phyloP scores from a whole-genome alignment of 352 stramenopile genomes.

The Lagenidium sp. region DNA sequence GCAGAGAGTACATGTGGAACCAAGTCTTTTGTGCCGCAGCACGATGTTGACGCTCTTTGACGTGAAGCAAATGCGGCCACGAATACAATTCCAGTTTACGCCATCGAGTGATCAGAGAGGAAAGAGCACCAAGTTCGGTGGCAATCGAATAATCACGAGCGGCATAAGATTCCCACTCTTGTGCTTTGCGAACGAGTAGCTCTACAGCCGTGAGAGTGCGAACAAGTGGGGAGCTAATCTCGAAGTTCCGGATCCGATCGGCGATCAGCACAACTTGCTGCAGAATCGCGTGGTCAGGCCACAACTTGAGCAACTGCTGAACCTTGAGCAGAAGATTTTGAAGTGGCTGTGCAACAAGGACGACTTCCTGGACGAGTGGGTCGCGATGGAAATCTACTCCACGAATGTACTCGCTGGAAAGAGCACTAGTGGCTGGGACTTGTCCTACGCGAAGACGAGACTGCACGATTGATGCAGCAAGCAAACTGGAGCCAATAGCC shows the following conservation, averaged over 20 bases:
- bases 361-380: conserved; percentile 88
- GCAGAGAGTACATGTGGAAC: conserved; percentile 83
- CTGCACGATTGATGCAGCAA: conserved; percentile 67
- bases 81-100: conserved; percentile 97
- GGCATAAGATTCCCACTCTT: conserved; percentile 99
- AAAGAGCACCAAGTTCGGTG: conserved; percentile 88
- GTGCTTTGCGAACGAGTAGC: conserved; percentile 92
- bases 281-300: conserved; percentile 96
- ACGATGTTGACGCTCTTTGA: conserved; percentile 79
- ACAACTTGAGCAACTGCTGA: conserved; percentile 89
- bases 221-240: conserved; percentile 75
- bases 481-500: conserved; percentile 37
- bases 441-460: conserved; percentile 41
- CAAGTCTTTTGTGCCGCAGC: conserved; percentile 73
- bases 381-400: conserved; percentile 93
- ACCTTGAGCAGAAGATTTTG: conserved; percentile 85
- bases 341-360: conserved; percentile 84
- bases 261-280: conserved; percentile 91
- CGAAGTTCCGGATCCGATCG: conserved; percentile 81
- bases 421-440: conserved; percentile 42
- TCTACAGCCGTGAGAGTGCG: conserved; percentile 94
- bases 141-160: conserved; percentile 89
- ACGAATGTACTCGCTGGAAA: conserved; percentile 68
- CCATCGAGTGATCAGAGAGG: conserved; percentile 94
- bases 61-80: conserved; percentile 93